Evolutionary conservation across 2,329 filamentous ascomycete species (phyloP), one percentile per base, ranked within the genome.

Genomic region (Sporothrix schenckii): DNA sequence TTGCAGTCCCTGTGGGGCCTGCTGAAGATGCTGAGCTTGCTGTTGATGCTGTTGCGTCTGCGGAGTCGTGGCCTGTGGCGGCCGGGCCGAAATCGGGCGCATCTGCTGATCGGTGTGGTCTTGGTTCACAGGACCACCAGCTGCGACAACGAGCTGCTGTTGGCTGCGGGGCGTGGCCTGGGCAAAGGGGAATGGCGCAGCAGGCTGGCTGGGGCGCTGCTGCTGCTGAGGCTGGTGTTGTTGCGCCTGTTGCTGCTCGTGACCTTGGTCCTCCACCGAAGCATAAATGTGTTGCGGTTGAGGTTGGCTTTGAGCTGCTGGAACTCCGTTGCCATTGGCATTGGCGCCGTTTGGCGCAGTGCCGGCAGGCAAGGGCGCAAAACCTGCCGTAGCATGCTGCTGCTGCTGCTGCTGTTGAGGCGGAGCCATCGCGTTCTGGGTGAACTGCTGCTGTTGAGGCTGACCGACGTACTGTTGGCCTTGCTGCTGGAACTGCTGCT

Each of bases 311-410:
- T 19, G 27, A 16, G 54, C 49, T 75, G 73, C 6, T 16, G 47
- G 47, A 4, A 71, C 24, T 16, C 71, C 69, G 49, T 75, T 75
- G 10, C 76, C 75, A 50, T 77, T 76, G 60, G 73, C 41, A 2
- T 70, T 52, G 19, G 50, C 27, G 14, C 47, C n/a, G 53, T 61
- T 56, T 4, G 14, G 50, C 19, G 39, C 11, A 14, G 56, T 4
- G 10, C 49, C 44, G n/a, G 49, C 3, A 50, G 49, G 49, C 19
- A 49, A 27, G 30, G 24, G 10, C 21, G 53, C 54, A 44, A 30
- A 44, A 10, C n/a, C 41, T 13, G 41, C 41, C 41, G 41, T 2
- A 44, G 24, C 27, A 2, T 39, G 68, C 16, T 52, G 72, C 41
- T 71, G 70, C 39, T 70, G 68, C 27, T 66, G 68, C 11, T 69